Conservation (phyloP, 129 eudicot species). For the Escallonia herrerae region DNA sequence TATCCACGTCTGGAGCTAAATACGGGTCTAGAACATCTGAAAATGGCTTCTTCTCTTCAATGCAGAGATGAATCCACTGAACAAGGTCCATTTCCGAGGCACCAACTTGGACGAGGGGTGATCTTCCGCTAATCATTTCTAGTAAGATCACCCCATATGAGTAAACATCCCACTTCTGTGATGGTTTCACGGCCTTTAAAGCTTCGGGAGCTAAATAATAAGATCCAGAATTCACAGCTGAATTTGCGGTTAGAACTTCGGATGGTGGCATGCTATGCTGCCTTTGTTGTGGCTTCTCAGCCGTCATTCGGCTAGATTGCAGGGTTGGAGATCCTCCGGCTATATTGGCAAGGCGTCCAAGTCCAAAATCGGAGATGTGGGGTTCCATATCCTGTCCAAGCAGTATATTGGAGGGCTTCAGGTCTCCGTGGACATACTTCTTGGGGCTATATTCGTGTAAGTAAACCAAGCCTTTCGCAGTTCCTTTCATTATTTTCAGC, state of each 20-base stretch:
- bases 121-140: conserved; percentile 74
- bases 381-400: conserved; percentile 83
- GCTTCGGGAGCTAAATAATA: conserved; percentile 94
- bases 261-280: conserved; percentile 30
- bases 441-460: conserved; percentile 93
- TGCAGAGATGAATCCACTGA: conserved; percentile 82
- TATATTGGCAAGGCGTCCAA: conserved; percentile 83
- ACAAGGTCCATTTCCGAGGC: conserved; percentile 72
- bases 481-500: conserved; percentile 72
- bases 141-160: conserved; percentile 79
- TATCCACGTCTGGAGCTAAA: conserved; percentile 61
- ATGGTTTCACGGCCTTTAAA: conserved; percentile 80
- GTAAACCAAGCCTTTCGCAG: conserved; percentile 75
- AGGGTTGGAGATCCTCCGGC: conserved; percentile 72
- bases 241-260: conserved; percentile 33
- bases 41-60: conserved; percentile 89
- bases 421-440: conserved; percentile 90
- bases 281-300: conserved; percentile 32
- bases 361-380: conserved; percentile 77
- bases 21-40: conserved; percentile 73
- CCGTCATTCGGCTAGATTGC: conserved; percentile 53
- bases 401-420: conserved; percentile 77
- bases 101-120: conserved; percentile 69
- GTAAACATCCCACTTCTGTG: conserved; percentile 95
- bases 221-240: conserved; percentile 22